Base-by-base conservation (phyloP, 1,139 yeast genomes). In the Yamadazyma mexicana region DNA sequence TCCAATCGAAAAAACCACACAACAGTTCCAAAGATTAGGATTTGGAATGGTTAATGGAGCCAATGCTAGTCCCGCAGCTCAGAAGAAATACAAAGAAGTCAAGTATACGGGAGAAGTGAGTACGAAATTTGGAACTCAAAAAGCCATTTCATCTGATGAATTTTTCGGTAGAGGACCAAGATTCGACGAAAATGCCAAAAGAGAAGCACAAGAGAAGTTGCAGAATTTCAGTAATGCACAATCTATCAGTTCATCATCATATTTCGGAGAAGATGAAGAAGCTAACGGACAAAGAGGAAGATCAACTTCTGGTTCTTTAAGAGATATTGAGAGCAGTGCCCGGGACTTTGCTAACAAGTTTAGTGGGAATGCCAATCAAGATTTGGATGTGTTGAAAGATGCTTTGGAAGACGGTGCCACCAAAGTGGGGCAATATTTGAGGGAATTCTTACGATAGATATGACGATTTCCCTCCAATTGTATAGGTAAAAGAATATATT, bases 321-420 rank as follows among this genome's bases (percentile, higher is more conserved):
- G 64, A 17, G 64, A 60, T 31, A 58, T 83, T 45, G 89, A 83
- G 54, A 65, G 75, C 17, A 66, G 73, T 44, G 87, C 87, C 8
- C 69, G 83, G 48, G 88, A 83, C 40, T 69, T 84, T 59, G 91
- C 91, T 2, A 76, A 78, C 29, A 73, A 79, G 46, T 83, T 85
- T 50, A 68, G 81, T 35, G 85, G 81, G 39, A 79, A 87, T 53
- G 87, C 95, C 31, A 87, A 86, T 51, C 96, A 91, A 54, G 98
- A 92, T 62, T 69, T 92, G 60, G 88, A 85, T 40, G 88, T 83
- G 35, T 69, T 92, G 56, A 89, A 87, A 65, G 96, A 87, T 62
- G 96, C 91, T n/a, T 75, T 92, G 49, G 98, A 91, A 62, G 89
- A 82, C 50, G 98, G 98, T 44, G 97, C 97, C 18, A 84, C 83